Percentiles rank a stretch among this genome's conserved stretches.
phyloP scores from a whole-genome alignment of 352 stramenopile genomes.

The Albugo candida region DNA sequence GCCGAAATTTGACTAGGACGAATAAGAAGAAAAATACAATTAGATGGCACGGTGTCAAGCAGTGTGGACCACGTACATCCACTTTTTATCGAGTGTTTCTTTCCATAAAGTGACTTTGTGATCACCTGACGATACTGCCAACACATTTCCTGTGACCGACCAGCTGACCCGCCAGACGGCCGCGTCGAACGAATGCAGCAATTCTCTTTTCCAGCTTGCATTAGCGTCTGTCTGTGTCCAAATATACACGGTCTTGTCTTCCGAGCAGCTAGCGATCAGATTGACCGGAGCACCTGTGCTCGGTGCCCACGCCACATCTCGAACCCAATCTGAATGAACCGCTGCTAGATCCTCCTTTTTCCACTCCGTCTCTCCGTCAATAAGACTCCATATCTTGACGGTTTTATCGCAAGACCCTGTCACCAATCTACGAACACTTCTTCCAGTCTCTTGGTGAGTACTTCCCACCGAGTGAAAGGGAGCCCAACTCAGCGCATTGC shows the following conservation, averaged over 20 bases:
- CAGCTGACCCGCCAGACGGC: slow-evolving; percentile 98
- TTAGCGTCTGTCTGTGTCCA: slow-evolving; percentile 83
- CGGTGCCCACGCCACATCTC: slow-evolving; percentile 96
- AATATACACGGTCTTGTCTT: slow-evolving; percentile 86
- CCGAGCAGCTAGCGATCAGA: slow-evolving; percentile 83
- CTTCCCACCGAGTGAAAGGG: slow-evolving; percentile 63
- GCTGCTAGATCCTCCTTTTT: slow-evolving; percentile 44
- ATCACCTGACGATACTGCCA: slow-evolving; percentile 94
- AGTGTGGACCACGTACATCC: slow-evolving; percentile 52
- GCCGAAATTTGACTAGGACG: slow-evolving; percentile 70
- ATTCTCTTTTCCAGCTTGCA: slow-evolving; percentile 76
- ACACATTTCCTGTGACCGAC: slow-evolving; percentile 94
- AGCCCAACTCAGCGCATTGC: slow-evolving; percentile 94
- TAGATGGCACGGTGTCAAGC: background rate
- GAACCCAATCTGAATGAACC: slow-evolving; percentile 89
- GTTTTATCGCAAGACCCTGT: slow-evolving; percentile 95
- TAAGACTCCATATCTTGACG: slow-evolving; percentile 90
- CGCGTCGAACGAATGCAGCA: slow-evolving; percentile 89
- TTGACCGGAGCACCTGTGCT: slow-evolving; percentile 84
- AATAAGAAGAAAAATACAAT: slow-evolving; percentile 6
- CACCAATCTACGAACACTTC: slow-evolving; percentile 53
- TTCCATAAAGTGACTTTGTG: slow-evolving; percentile 98
- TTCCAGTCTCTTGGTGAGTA: slow-evolving; percentile 13
- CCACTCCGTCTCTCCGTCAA: slow-evolving; percentile 55
- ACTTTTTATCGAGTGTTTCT: slow-evolving; percentile 91